Conservation (phyloP, 2,329 filamentous ascomycete genomes). For the Penicillium olsonii region DNA sequence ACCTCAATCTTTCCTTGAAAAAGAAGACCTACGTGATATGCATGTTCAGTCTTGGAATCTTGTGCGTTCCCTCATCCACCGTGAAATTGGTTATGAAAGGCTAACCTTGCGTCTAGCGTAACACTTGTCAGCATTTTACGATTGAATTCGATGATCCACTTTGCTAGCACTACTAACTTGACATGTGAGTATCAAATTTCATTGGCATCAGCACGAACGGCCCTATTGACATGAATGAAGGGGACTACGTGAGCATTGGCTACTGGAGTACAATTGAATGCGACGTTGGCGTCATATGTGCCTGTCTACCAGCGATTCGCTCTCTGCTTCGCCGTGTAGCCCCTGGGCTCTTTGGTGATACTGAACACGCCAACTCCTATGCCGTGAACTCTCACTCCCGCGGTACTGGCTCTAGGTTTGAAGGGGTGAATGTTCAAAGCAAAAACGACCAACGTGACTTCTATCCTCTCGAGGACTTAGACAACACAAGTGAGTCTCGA, state of each 20-base stretch:
- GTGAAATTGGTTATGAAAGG: background rate
- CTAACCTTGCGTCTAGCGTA: slow-evolving; percentile 33
- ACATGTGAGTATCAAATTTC: slow-evolving; percentile 30
- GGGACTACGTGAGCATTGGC: slow-evolving; percentile 32
- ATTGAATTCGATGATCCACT: slow-evolving; percentile 45
- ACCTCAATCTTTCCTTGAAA: slow-evolving; percentile 27
- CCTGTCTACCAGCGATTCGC: slow-evolving; percentile 36
- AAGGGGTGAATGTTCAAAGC: slow-evolving; percentile 11
- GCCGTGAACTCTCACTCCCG: slow-evolving; percentile 14
- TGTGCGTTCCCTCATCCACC: slow-evolving; percentile 28
- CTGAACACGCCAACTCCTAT: slow-evolving; percentile 17
- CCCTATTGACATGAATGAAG: slow-evolving; percentile 14
- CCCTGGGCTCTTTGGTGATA: slow-evolving; percentile 40
- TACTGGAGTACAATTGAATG: slow-evolving; percentile 37
- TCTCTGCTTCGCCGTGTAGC: slow-evolving; percentile 41
- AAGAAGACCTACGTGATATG: slow-evolving; percentile 35
- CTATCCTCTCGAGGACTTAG: slow-evolving; percentile 23
- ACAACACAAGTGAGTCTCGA: slow-evolving; percentile 19
- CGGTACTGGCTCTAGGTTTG: slow-evolving; percentile 15
- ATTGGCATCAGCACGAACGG: background rate
- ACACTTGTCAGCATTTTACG: slow-evolving; percentile 50
- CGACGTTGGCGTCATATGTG: slow-evolving; percentile 33
- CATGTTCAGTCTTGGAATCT: slow-evolving; percentile 41
- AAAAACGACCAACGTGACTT: slow-evolving; percentile 22
- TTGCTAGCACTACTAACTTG: slow-evolving; percentile 44